These are phyloP conservation scores for Cryptosporidium sp. DNA, from an alignment of 169 alveolate species.

Conservation along the genomic window DNA sequence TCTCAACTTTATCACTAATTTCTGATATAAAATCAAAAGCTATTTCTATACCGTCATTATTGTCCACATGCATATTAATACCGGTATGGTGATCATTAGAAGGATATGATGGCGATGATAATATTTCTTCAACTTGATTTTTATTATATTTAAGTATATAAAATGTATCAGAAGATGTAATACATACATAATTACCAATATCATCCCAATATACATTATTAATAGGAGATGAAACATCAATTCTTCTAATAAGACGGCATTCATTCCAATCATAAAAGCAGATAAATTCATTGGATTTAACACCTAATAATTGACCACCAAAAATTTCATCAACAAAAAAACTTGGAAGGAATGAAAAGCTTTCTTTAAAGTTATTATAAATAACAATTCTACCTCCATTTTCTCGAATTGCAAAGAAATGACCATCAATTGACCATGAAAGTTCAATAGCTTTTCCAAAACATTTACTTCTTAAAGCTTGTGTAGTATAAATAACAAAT, in stretches of 20 bases:
- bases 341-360: slow-evolving; percentile 88
- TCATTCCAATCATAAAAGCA: slow-evolving; percentile 96
- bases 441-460: slow-evolving; percentile 94
- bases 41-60: slow-evolving; percentile 89
- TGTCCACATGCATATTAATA: slow-evolving; percentile 20
- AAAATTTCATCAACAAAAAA: slow-evolving; percentile 87
- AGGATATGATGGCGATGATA: slow-evolving; percentile 55
- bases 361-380: slow-evolving; percentile 87
- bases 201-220: slow-evolving; percentile 76
- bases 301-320: slow-evolving; percentile 91
- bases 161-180: slow-evolving; percentile 86
- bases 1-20: slow-evolving; percentile 81
- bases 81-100: slow-evolving; percentile 52
- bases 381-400: slow-evolving; percentile 86
- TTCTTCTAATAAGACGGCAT: slow-evolving; percentile 83
- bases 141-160: slow-evolving; percentile 86
- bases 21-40: slow-evolving; percentile 89
- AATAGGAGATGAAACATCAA: slow-evolving; percentile 67
- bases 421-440: slow-evolving; percentile 94
- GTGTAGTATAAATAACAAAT: slow-evolving; percentile 92
- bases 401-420: slow-evolving; percentile 93
- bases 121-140: slow-evolving; percentile 81
- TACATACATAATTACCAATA: slow-evolving; percentile 74
- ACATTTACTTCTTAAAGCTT: slow-evolving; percentile 91
- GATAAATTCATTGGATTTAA: slow-evolving; percentile 89